Evolutionary conservation across 257 asterid genomes (phyloP), one percentile per base, ranked within the genome.

Genomic region (Lavandula angustifolia): DNA sequence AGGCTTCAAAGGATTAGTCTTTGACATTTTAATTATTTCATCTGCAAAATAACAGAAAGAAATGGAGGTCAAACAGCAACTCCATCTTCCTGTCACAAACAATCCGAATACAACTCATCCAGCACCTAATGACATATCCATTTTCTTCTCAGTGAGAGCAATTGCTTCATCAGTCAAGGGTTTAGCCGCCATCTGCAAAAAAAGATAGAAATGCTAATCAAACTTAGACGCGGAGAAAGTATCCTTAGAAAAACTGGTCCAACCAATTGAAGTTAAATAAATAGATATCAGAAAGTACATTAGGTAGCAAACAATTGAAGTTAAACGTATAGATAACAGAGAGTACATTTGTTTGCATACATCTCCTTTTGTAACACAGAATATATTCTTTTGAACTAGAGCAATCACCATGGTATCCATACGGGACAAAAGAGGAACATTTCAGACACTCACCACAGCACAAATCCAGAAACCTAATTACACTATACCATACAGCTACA

Each of bases 81-180:
- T 58, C 33, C 7, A 6, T 11, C 6, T 3, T 41, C 13, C 13
- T 12, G 16, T 10, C 48, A 57, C 22, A 7, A 72, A 68, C 50
- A 56, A 49, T 42, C 47, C 49, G 9, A 53, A 62, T 7, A 60
- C 11, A 12, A 29, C 18, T 32, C 50, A 73, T 46, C 40, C 4
- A 49, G 82, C 14, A 92, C 98, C 98, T 78, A 92, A 76, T 32
- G 89, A 70, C 98, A 92, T 89, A 58, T 82, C 89, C 92, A 89
- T 92, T 84, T 92, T 92, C 85, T 92, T 92, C 91, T 92, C 98
- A 7, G 98, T 85, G 60, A 85, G 83, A 42, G 96, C 96, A 80
- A 92, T 78, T 38, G 91, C 83, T 81, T 89, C 95, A 35, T 16
- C 75, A 2, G 88, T 84, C 54, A 86, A 62, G 40, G 86, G 80